Percentiles rank a stretch among this genome's conserved stretches.
Conservation (phyloP, 345 rosid species). For the Draba incana region DNA sequence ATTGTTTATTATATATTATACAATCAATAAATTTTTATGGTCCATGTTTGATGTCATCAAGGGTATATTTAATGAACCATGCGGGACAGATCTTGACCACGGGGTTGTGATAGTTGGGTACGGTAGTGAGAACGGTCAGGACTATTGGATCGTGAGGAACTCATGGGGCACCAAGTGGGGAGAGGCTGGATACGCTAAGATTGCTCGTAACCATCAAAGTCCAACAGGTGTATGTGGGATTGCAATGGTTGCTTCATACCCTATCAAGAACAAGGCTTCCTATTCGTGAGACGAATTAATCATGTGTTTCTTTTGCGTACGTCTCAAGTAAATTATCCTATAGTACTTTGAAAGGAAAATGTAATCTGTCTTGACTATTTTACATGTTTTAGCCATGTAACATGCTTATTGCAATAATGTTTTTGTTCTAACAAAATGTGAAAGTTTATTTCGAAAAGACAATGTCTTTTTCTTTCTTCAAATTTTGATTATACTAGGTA, state of each 20-base stretch:
- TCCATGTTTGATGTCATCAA: conserved; percentile 35
- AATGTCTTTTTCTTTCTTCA: too few species aligned
- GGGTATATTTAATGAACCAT: conserved; percentile 69
- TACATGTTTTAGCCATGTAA: too few species aligned
- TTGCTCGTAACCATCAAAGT: conserved; percentile 56
- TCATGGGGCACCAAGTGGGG: conserved; percentile 56
- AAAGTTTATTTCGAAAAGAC: too few species aligned
- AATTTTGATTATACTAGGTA: too few species aligned
- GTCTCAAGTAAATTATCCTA: background rate
- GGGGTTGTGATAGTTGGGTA: conserved; percentile 78
- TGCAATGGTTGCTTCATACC: conserved; percentile 75
- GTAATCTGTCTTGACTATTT: background rate
- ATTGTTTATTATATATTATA: background rate
- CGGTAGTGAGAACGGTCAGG: too few species aligned
- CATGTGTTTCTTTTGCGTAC: background rate
- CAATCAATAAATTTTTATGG: background rate
- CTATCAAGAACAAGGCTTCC: conserved; percentile 50
- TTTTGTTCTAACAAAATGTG: too few species aligned
- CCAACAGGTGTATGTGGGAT: conserved; percentile 77
- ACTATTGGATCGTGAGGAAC: too few species aligned
- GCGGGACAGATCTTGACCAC: conserved; percentile 79
- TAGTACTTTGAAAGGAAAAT: background rate
- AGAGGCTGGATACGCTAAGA: conserved; percentile 65
- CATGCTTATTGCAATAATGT: too few species aligned
- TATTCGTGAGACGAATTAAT: conserved; percentile 2